A percentile compares a stretch with the other conserved stretches of the same genome.
phyloP scores from a whole-genome alignment of 2,329 filamentous ascomycete genomes.

The Byssoonygena ceratinophila region DNA sequence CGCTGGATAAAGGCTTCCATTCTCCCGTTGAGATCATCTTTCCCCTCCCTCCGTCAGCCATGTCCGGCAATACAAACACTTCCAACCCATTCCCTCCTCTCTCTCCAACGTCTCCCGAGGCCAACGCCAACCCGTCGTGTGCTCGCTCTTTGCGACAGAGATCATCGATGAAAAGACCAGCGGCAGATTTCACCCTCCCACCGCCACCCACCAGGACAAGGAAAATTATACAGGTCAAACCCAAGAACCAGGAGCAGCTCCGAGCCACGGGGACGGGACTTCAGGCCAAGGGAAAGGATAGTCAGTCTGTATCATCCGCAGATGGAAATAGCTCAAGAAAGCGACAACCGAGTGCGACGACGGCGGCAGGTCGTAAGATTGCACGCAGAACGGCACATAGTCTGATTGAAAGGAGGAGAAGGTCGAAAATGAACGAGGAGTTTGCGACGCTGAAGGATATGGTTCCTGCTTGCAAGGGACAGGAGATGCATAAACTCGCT shows the following conservation, averaged over 20 bases:
- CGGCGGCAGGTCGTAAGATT: slow-evolving; percentile 82
- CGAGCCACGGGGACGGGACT: slow-evolving; percentile 21
- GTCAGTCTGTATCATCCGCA: slow-evolving; percentile 7
- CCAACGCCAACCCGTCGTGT: slow-evolving; percentile 20
- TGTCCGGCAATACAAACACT: slow-evolving; percentile 16
- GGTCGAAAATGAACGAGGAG: slow-evolving; percentile 98
- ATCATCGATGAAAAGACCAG: slow-evolving; percentile 32
- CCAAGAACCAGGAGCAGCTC: slow-evolving; percentile 36
- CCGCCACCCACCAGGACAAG: slow-evolving; percentile 84
- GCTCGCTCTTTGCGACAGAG: slow-evolving; percentile 21
- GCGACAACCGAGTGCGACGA: slow-evolving; percentile 59
- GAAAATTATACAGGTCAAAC: slow-evolving; percentile 99
- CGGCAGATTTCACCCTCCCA: slow-evolving; percentile 60
- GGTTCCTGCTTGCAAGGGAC: slow-evolving; percentile 87
- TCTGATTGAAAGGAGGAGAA: slow-evolving; percentile 75
- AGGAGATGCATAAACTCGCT: slow-evolving; percentile 95
- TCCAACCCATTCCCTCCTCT: slow-evolving; percentile 40
- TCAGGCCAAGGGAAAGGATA: slow-evolving; percentile 18
- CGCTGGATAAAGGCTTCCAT: slow-evolving; percentile 24
- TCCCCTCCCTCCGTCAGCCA: slow-evolving; percentile 61
- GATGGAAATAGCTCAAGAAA: slow-evolving; percentile 47
- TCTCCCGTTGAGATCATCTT: slow-evolving; percentile 53
- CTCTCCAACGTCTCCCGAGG: slow-evolving; percentile 37
- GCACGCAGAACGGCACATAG: slow-evolving; percentile 94
- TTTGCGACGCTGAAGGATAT: slow-evolving; percentile 87